A percentile compares a stretch with the other conserved stretches of the same genome.
Evolutionary conservation across 345 rosid species (phyloP).

Genomic region (thale cress (Arabidopsis thaliana)): TAIR10.1 NC_003070.9:7752001-7752500

Average conservation of each 20-base stretch:
- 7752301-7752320: constrained; percentile 81
- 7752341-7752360: constrained; percentile 97
- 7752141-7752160: constrained; percentile 92
- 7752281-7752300: background rate
- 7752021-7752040: constrained; percentile 31
- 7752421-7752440: background rate
- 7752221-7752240: constrained; percentile 95
- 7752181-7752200: constrained; percentile 88
- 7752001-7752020: constrained; percentile 86
- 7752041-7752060: constrained; percentile 11
- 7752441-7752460: constrained; percentile 53
- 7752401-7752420: constrained; percentile 7
- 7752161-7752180: constrained; percentile 94
- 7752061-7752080: background rate
- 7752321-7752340: constrained; percentile 91
- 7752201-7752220: constrained; percentile 93
- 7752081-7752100: background rate
- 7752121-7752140: constrained; percentile 98
- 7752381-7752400: constrained; percentile 54
- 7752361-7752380: constrained; percentile 74
- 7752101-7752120: constrained; percentile 67
- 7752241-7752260: constrained; percentile 16
- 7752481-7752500: constrained; percentile 83
- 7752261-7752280: constrained; percentile 3
- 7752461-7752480: constrained; percentile 97